Percentiles rank a stretch among this genome's conserved stretches.
phyloP scores from a whole-genome alignment of 495 filamentous ascomycete genomes.

The Penicillium fimorum region DNA sequence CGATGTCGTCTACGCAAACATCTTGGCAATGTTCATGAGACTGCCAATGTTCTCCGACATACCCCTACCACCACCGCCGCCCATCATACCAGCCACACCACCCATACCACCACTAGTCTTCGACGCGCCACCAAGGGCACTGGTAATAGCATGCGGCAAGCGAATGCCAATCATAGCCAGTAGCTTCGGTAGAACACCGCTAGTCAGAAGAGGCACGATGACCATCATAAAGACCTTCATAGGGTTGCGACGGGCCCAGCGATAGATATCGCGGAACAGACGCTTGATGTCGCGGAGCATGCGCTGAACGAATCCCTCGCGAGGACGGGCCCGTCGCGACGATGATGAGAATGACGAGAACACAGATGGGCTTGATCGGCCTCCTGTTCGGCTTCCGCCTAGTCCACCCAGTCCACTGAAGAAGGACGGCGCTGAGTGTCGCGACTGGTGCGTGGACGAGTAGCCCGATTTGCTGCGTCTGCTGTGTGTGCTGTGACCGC shows the following conservation, averaged over 20 bases:
- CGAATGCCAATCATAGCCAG: conserved; percentile 72
- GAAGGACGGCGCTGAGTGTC: conserved; percentile 50
- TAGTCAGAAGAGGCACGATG: conserved; percentile 78
- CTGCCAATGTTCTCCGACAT: conserved; percentile 48
- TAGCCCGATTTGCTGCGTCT: conserved; percentile 37
- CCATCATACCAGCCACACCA: conserved; percentile 16
- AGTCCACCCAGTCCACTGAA: conserved; percentile 45
- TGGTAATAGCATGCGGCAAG: conserved; percentile 61
- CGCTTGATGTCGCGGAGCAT: conserved; percentile 68
- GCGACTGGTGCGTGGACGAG: conserved; percentile 39
- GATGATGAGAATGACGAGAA: conserved; percentile 56
- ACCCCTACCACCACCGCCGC: conserved; percentile 22
- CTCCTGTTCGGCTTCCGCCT: conserved; percentile 28
- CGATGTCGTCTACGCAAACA: conserved; percentile 52
- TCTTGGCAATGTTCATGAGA: conserved; percentile 60
- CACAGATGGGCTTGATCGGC: conserved; percentile 49
- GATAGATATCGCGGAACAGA: conserved; percentile 68
- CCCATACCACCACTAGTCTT: conserved; percentile 26
- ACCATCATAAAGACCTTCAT: conserved; percentile 82
- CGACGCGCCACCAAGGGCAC: conserved; percentile 48
- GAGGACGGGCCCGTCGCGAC: conserved; percentile 62
- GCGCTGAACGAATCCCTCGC: conserved; percentile 69
- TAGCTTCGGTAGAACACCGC: conserved; percentile 71
- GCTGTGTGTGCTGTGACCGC: conserved; percentile 23
- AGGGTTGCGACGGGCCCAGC: conserved; percentile 75